Evolutionary conservation across 345 rosid genomes (phyloP), one percentile per base, ranked within the genome.

Genomic region (Eucalyptus sp.): DNA sequence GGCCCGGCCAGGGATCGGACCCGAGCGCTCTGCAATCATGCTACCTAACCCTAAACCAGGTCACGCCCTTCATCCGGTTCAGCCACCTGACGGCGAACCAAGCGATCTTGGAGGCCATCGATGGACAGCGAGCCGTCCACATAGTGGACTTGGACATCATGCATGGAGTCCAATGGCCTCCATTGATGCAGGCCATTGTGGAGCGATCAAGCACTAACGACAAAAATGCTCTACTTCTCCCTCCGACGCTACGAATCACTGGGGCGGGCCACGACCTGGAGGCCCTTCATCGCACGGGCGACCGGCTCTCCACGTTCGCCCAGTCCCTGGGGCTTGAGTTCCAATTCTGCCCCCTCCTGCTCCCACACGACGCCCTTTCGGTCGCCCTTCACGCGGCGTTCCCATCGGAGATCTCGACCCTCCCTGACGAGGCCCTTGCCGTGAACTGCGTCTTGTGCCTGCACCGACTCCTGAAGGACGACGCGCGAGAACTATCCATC

Each of bases 161-260:
- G 94, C 99, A 98, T 90, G 99, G 99, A 31, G 96, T 98, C 62
- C 99, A 98, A 87, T 98, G 99, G 99, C 99, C 99, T 17, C 99
- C 99, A 10, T 88, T 98, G 68, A 96, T 98, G 99, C 99, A 98
- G 86, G 99, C 99, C 86, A 92, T 98, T 87, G 97, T 95, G 12
- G 99, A 96, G 86, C 94, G 98, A 10, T 76, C 84, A 76, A 76
- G 48, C 84, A 41, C 48, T 41, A 76, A 76, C 48, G 84, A 76
- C 84, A 41, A 22, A 41, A 76, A 76, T 76, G 84, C 84, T 76
- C 48, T 76, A 20, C 48, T 90, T 91, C 90, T 89, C 88, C 95
- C 97, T n/a, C 96, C 96, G 20, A 93, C 90, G 92, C 94, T 98
- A 27, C 95, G 98, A 44, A 96, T 98, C 91, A 98, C 99, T 8